These are phyloP conservation scores for Penicillium maclennaniae DNA, from an alignment of 495 filamentous ascomycete genomes.

Conservation along the genomic window DNA sequence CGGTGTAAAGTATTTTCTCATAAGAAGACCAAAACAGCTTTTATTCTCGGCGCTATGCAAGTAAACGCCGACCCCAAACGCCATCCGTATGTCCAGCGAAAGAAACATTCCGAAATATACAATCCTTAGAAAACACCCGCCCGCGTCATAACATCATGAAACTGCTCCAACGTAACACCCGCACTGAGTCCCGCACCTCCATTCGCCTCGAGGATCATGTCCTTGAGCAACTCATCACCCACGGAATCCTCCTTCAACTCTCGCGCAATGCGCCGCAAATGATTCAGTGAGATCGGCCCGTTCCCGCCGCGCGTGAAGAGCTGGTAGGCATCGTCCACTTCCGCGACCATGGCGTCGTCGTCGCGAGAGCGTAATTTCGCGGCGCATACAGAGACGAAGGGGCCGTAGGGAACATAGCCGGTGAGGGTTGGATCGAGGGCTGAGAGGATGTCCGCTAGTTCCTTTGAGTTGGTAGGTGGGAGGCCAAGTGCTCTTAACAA, in stretches of 20 bases:
- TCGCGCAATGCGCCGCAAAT: constrained; percentile 74
- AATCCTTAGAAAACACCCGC: constrained; percentile 69
- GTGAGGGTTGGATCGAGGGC: constrained; percentile 77
- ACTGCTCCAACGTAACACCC: constrained; percentile 75
- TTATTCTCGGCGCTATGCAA: constrained; percentile 16
- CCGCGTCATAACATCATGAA: constrained; percentile 78
- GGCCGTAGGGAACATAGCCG: constrained; percentile 68
- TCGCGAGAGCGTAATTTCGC: constrained; percentile 63
- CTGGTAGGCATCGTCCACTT: constrained; percentile 74
- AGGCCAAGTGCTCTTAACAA: constrained; percentile 66
- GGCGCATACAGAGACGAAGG: constrained; percentile 81
- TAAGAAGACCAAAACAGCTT: too few species aligned
- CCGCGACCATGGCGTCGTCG: constrained; percentile 54
- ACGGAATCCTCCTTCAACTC: constrained; percentile 74
- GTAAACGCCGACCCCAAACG: constrained; percentile 6
- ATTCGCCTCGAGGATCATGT: constrained; percentile 94
- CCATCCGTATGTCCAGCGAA: not conserved
- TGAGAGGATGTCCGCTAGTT: constrained; percentile 69
- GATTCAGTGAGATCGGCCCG: constrained; percentile 64
- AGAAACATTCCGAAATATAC: not conserved
- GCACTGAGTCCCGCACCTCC: constrained; percentile 65
- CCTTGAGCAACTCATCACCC: constrained; percentile 71
- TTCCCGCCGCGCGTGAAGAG: constrained; percentile 62
- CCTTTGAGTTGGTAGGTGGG: constrained; percentile 54
- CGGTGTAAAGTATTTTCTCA: not conserved